Evolutionary conservation across 2,329 filamentous ascomycete genomes (phyloP).

Genomic region (Parascedosporium putredinis): DNA sequence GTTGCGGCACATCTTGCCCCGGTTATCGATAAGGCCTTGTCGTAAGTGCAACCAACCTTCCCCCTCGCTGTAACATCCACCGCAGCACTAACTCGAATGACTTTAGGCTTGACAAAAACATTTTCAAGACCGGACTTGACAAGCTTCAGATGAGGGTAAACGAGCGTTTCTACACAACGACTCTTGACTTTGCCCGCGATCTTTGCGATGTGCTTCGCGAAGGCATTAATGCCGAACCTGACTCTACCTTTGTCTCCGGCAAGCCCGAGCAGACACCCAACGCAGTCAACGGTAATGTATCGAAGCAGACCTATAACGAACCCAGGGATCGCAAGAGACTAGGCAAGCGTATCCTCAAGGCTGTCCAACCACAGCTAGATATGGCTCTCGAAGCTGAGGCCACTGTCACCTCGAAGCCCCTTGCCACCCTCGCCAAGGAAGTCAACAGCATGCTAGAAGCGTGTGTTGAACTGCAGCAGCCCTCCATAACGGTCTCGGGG

Average conservation of each 20-base stretch:
- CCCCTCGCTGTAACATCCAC: background rate
- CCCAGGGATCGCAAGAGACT: constrained; percentile 72
- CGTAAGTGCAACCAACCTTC: constrained; percentile 46
- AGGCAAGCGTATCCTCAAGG: constrained; percentile 82
- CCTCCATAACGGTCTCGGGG: constrained; percentile 4
- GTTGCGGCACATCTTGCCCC: constrained; percentile 66
- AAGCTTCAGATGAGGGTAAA: constrained; percentile 42
- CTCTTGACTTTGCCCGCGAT: constrained; percentile 45
- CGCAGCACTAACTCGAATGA: constrained; percentile 13
- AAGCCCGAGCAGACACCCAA: constrained; percentile 11
- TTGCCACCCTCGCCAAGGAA: constrained; percentile 60
- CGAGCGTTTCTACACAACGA: constrained; percentile 46
- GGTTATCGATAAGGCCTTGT: constrained; percentile 68
- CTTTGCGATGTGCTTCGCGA: constrained; percentile 42
- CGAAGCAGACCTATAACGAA: constrained; percentile 50
- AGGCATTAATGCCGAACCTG: constrained; percentile 37
- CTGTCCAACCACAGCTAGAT: constrained; percentile 68
- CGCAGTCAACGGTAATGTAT: constrained; percentile 15
- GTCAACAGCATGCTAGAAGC: constrained; percentile 64
- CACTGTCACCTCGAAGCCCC: constrained; percentile 62
- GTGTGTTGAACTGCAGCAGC: constrained; percentile 46
- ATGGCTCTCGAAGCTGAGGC: constrained; percentile 68
- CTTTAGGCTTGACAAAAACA: constrained; percentile 51
- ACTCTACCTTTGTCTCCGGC: constrained; percentile 16
- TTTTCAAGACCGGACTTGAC: constrained; percentile 44